Evolutionary conservation across 805 yeast species (phyloP), one percentile per base, ranked within the genome.

Genomic region (Metschnikowia kunwiensis): DNA sequence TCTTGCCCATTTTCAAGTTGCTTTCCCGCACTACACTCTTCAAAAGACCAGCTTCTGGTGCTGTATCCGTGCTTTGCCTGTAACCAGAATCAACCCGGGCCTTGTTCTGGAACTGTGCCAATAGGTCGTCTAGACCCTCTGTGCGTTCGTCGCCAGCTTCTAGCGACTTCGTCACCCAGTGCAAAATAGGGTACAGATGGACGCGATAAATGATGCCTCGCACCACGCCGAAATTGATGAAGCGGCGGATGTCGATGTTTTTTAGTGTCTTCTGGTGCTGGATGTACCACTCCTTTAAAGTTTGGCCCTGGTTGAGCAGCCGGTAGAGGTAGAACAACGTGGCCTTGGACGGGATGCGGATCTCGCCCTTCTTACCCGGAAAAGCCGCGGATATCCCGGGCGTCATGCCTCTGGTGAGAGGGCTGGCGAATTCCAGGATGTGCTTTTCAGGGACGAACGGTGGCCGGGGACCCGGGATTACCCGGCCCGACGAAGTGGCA

Each of bases 151-250:
- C 44, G 7, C 44, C 44, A 26, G 41, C 39, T 25, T 70, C 75
- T 3, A 65, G 51, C 0, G 67, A 57, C 27, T 61, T 59, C n/a
- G 61, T 59, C 10, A 71, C 52, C 28, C 61, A 57, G 23, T 59
- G 65, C 34, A 77, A 57, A 1, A 86, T 62, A 0, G 97, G 97
- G 53, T 77, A 86, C 14, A 88, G 67, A 37, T 83, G 74, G 1
- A 88, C 84, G 34, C 97, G 63, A 55, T 88, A 88, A 7, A 94
- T 82, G 5, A 93, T 52, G 0, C 95, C 87, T 43, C 87, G 75
- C 16, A 86, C 65, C 2, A 86, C 72, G 1, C 99, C 99, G 67
- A 89, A 93, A 13, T 88, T 78, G 14, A 93, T 67, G 49, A 93
- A 86, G 36, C 95, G 65, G 44, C 97, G 70, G 3, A 93, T 68